Evolutionary conservation across 139 green algal genomes (phyloP).

Genomic region (Closterium sp.): DNA sequence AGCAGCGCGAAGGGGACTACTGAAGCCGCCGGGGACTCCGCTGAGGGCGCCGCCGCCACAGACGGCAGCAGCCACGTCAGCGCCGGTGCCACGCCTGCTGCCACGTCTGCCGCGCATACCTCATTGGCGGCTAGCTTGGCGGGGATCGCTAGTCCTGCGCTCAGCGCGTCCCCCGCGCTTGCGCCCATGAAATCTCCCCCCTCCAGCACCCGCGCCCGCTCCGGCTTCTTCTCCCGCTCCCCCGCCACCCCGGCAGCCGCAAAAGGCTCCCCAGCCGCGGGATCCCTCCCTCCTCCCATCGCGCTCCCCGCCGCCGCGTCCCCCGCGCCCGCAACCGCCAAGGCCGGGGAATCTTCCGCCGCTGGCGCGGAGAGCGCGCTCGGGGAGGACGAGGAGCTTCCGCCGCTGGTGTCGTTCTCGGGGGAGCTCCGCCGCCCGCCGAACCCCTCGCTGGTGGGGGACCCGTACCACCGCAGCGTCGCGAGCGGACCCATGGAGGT

Average conservation of each 20-base stretch:
- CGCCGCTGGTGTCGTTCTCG: background rate
- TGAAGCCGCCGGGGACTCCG: background rate
- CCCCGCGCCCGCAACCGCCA: background rate
- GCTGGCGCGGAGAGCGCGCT: background rate
- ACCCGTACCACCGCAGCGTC: background rate
- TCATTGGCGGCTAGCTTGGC: background rate
- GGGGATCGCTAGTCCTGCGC: background rate
- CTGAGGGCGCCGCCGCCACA: background rate
- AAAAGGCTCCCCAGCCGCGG: background rate
- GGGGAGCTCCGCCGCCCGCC: background rate
- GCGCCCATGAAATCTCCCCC: background rate
- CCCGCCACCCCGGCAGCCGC: background rate
- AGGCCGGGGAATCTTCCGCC: background rate
- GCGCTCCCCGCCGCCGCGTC: background rate
- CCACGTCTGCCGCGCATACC: too few relatives aligned
- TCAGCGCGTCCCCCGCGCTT: background rate
- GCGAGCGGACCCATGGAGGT: background rate
- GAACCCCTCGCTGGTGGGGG: background rate
- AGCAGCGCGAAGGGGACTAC: background rate
- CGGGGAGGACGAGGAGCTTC: background rate
- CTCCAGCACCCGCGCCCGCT: background rate
- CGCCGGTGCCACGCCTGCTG: too few relatives aligned
- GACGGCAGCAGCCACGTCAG: too few relatives aligned
- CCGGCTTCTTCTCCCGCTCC: background rate
- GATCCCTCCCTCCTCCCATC: background rate